These are phyloP conservation scores for Beauveria scarabaeidicola DNA, from an alignment of 2,329 filamentous ascomycete species.

Conservation along the genomic window DNA sequence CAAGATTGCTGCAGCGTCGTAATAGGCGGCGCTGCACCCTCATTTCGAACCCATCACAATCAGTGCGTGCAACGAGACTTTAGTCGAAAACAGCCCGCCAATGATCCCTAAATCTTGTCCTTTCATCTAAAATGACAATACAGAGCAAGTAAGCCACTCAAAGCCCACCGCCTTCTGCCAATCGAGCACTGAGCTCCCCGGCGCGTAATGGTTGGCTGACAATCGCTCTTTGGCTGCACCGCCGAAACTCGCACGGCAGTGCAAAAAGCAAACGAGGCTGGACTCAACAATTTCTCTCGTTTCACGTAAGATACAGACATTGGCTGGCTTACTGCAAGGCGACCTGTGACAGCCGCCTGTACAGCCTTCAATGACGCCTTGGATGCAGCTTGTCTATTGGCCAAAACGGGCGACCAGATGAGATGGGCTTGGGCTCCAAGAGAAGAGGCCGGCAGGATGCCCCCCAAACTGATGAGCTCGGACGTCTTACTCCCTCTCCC, in stretches of 20 bases:
- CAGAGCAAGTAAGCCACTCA: background rate
- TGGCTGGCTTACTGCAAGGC: background rate
- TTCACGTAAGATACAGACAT: background rate
- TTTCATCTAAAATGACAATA: too few relatives aligned
- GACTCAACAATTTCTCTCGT: background rate
- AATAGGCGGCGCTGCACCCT: too few relatives aligned
- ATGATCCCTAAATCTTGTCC: too few relatives aligned
- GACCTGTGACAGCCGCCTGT: background rate
- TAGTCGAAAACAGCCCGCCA: too few relatives aligned
- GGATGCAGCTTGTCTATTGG: background rate
- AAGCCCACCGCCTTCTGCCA: background rate
- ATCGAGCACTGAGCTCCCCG: background rate
- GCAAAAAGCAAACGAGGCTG: background rate
- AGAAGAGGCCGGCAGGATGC: background rate
- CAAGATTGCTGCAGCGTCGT: too few relatives aligned
- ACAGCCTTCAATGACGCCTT: background rate
- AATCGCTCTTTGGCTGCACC: background rate
- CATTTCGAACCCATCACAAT: too few relatives aligned
- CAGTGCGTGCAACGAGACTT: too few relatives aligned
- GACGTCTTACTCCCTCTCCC: background rate
- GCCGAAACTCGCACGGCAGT: background rate
- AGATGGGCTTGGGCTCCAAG: background rate
- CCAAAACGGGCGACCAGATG: background rate
- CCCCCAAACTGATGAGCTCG: background rate
- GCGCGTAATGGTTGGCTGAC: background rate